Conservation (phyloP, 768 basidiomycete species). For the Tephrocybe rancida region DNA sequence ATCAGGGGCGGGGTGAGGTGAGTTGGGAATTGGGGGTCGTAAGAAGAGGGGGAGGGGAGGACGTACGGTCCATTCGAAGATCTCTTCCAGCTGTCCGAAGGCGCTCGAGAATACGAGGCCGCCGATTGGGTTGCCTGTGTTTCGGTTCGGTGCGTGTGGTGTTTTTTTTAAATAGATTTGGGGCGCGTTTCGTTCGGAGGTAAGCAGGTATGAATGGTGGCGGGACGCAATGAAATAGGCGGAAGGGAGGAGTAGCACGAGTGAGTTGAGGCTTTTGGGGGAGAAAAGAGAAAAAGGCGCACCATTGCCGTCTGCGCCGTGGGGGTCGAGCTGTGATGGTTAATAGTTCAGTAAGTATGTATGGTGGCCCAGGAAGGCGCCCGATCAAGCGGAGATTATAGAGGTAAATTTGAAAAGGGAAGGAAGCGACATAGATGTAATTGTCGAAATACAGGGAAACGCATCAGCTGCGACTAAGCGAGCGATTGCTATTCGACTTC, state of each 20-base stretch:
- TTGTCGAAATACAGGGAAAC: too few species aligned
- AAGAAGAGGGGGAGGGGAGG: not conserved
- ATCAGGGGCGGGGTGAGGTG: not conserved
- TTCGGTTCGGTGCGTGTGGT: not conserved
- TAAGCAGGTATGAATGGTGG: too few species aligned
- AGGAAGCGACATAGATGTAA: too few species aligned
- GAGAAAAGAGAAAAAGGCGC: slow-evolving; percentile 3
- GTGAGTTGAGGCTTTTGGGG: too few species aligned
- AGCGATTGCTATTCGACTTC: too few species aligned
- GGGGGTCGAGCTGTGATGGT: slow-evolving; percentile 60
- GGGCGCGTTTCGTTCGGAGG: too few species aligned
- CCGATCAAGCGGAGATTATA: not conserved
- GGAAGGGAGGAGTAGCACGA: not conserved
- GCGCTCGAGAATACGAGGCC: slow-evolving; percentile 74
- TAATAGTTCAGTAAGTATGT: too few species aligned
- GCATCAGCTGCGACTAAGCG: too few species aligned
- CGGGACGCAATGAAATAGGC: not conserved
- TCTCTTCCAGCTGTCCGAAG: slow-evolving; percentile 59
- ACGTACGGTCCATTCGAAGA: slow-evolving; percentile 75
- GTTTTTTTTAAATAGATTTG: too few species aligned
- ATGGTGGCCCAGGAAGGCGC: not conserved
- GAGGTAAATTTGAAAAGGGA: not conserved
- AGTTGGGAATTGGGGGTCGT: not conserved
- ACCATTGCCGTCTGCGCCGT: slow-evolving; percentile 63
- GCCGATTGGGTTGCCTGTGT: slow-evolving; percentile 57